Percentiles rank a stretch among this genome's conserved stretches.
These are phyloP conservation scores for Crucibulum laeve DNA, from an alignment of 768 basidiomycete genomes.

Conservation along the genomic window DNA sequence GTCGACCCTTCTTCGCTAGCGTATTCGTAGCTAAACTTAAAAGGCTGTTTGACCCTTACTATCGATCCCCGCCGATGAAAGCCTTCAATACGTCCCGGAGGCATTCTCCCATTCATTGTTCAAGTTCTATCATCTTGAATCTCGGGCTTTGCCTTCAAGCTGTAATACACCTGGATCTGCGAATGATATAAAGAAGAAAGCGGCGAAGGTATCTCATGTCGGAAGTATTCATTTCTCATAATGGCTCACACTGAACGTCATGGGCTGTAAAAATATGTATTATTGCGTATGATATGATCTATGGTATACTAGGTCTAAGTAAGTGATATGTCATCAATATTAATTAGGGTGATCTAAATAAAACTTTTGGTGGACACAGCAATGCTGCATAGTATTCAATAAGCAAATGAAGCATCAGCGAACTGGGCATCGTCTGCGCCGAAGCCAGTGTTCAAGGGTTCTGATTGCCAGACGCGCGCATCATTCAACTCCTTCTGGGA, in stretches of 20 bases:
- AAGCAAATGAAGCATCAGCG: slow-evolving; percentile 26
- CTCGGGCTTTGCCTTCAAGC: neutral
- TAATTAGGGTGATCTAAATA: neutral
- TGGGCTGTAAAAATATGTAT: too few species aligned
- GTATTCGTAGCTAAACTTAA: slow-evolving; percentile 7
- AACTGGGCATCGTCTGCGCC: slow-evolving; percentile 23
- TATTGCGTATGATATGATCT: too few species aligned
- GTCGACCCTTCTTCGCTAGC: neutral
- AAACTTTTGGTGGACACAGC: neutral
- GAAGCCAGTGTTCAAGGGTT: slow-evolving; percentile 32
- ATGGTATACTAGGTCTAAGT: too few species aligned
- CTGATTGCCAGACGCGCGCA: slow-evolving; percentile 49
- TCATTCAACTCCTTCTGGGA: slow-evolving; percentile 39
- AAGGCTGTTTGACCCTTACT: slow-evolving; percentile 7
- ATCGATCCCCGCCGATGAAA: slow-evolving; percentile 6
- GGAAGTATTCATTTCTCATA: too few species aligned
- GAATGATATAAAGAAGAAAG: neutral
- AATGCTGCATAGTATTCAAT: slow-evolving; percentile 13
- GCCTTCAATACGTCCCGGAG: neutral
- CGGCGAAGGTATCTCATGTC: neutral
- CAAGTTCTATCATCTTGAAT: too few species aligned
- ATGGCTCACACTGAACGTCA: too few species aligned
- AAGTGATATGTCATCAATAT: too few species aligned
- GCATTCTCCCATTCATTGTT: neutral
- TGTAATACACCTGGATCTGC: slow-evolving; percentile 6